These are phyloP conservation scores for Filobasidium wieringae DNA, from an alignment of 768 basidiomycete genomes.

Conservation along the genomic window DNA sequence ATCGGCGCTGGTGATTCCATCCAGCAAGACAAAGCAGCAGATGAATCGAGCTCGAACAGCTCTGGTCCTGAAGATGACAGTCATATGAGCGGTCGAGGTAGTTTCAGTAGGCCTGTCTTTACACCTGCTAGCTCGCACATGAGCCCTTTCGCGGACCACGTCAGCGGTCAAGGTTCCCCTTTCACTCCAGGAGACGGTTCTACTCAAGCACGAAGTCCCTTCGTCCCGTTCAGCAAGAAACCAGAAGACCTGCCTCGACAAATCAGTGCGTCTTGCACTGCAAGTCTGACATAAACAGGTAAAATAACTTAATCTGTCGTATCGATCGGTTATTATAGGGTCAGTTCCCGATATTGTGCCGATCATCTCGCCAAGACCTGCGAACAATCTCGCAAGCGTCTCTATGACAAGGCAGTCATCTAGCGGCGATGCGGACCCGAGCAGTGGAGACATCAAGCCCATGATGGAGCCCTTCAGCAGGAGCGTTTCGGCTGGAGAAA, in stretches of 20 bases:
- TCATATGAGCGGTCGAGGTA: not conserved
- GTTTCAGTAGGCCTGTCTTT: not conserved
- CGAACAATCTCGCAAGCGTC: no score
- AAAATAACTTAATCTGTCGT: no score
- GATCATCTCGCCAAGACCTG: no score
- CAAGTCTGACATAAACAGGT: no score
- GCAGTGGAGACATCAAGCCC: not conserved
- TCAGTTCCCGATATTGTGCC: no score
- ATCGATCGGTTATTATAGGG: no score
- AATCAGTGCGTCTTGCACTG: no score
- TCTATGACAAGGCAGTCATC: not conserved
- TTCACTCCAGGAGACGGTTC: not conserved
- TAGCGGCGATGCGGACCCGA: not conserved
- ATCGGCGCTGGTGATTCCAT: not conserved
- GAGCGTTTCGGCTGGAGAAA: slow-evolving; percentile 8
- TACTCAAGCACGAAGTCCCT: not conserved
- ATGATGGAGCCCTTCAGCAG: not conserved
- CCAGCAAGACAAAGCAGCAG: not conserved
- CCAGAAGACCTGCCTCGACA: no score
- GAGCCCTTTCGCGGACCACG: not conserved
- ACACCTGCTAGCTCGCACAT: not conserved
- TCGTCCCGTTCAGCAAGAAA: no score
- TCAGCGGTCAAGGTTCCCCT: not conserved
- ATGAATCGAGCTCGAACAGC: not conserved
- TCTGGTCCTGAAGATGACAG: not conserved